phyloP scores from a whole-genome alignment of 805 yeast species.

The Candida anglica region DNA sequence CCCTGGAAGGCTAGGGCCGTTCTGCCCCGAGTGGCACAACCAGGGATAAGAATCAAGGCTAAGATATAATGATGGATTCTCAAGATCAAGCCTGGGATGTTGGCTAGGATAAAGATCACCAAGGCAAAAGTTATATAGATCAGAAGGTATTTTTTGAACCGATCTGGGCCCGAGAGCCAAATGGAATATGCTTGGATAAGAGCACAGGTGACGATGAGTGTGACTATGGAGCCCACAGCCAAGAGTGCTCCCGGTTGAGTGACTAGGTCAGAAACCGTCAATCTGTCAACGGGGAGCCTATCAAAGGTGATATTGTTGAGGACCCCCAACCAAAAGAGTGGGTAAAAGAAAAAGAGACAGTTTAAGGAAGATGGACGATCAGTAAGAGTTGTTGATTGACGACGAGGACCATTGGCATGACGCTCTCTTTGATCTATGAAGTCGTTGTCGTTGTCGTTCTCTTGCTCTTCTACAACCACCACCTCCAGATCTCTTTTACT shows the following conservation, averaged over 20 bases:
- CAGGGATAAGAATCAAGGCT: constrained; percentile 76
- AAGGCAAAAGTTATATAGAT: constrained; percentile 47
- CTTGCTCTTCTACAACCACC: not conserved
- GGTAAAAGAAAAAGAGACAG: constrained; percentile 62
- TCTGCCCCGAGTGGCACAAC: constrained; percentile 71
- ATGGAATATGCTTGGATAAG: constrained; percentile 70
- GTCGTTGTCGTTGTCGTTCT: not conserved
- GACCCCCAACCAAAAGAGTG: constrained; percentile 79
- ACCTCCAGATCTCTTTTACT: constrained; percentile 1
- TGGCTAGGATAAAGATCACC: constrained; percentile 42
- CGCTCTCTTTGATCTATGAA: constrained; percentile 5
- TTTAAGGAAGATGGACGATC: constrained; percentile 39
- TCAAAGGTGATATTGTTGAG: constrained; percentile 87
- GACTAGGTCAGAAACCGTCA: constrained; percentile 66
- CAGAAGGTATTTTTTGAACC: constrained; percentile 54
- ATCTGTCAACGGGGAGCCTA: constrained; percentile 80
- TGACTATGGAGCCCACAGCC: constrained; percentile 53
- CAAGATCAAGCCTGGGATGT: constrained; percentile 64
- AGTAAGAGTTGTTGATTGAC: too few species aligned
- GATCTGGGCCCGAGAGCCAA: constrained; percentile 80
- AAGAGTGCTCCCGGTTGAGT: constrained; percentile 73
- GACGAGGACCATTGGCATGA: not conserved
- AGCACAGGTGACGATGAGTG: constrained; percentile 49
- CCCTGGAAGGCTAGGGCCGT: constrained; percentile 81
- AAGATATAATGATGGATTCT: constrained; percentile 78